Conservation (phyloP, 83 land plant genomes). For the Thuja plicata region DNA sequence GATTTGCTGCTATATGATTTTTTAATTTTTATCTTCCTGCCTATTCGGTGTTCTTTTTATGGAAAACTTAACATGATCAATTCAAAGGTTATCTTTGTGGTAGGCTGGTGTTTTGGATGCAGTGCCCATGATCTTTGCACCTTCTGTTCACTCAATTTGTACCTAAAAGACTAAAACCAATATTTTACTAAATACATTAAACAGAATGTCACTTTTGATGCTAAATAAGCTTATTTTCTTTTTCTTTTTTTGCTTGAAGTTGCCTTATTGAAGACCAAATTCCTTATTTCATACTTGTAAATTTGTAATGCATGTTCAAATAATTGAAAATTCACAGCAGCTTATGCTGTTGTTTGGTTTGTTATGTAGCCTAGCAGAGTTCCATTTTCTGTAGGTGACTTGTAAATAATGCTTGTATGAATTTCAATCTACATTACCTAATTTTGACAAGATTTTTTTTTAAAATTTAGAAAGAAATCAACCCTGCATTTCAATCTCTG, state of each 20-base stretch:
- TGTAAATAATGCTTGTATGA: not conserved
- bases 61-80: not conserved
- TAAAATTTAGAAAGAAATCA: not conserved
- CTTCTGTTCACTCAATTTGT: not conserved
- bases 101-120: not conserved
- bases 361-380: not conserved
- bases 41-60: not conserved
- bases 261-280: not conserved
- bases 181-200: not conserved
- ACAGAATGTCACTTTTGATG: not conserved
- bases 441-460: slow-evolving; percentile 1
- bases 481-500: not conserved
- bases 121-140: slow-evolving; percentile 3
- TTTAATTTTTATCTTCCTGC: not conserved
- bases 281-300: not conserved
- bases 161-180: not conserved
- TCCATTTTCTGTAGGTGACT: not conserved
- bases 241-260: not conserved
- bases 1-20: not conserved
- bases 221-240: not conserved
- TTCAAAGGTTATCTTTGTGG: not conserved
- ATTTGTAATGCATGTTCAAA: not conserved
- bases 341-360: not conserved
- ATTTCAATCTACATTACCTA: not conserved
- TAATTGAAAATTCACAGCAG: not conserved